Base-by-base conservation (phyloP, 2,329 filamentous ascomycete genomes). In the Penicillium sp. region DNA sequence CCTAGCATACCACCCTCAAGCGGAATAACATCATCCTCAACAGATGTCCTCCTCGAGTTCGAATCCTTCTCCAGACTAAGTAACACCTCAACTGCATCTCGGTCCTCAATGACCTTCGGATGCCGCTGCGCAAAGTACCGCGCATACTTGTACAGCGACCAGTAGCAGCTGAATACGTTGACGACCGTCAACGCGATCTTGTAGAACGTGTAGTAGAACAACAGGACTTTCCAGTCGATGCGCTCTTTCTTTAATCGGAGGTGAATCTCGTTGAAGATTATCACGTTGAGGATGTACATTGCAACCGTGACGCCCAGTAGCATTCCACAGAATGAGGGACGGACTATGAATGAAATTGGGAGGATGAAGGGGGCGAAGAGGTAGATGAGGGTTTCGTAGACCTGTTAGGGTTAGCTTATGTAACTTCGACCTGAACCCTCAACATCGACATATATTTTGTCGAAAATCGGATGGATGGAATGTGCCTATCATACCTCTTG, bases 21-120 rank as follows among this genome's bases (percentile, higher is more conserved):
- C 4, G 41, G 44, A 39, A 44, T 49, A 5, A 54, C 48, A 35
- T 55, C 56, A 38, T 60, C 58, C 6, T 36, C 43, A 4, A 42
- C 41, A 0, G 42, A 49, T 0, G 45, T n/a, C 6, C 21, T 29
- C 27, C 50, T 57, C 1, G 53, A 48, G 10, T n/a, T n/a, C 1
- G 45, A 47, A 4, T 65, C 61, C 29, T 57, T 53, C 33, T 70
- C 66, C 51, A 70, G 49, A 27, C 64, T 68, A 36, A 70, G 53
- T 9, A 70, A 65, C 19, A 73, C 61, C 10, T 66, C 71, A 17
- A 75, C 68, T 0, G 76, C 77, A 56, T 77, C 77, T 45, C 78
- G 75, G 55, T 81, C 78, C 55, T 82, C 79, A 31, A 77, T 76
- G 6, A 82, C 74, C 59, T 79, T 81, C 1, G 78, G 78, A 55